phyloP scores from a whole-genome alignment of 2,329 filamentous ascomycete genomes.

The Pyrenophora graminea region DNA sequence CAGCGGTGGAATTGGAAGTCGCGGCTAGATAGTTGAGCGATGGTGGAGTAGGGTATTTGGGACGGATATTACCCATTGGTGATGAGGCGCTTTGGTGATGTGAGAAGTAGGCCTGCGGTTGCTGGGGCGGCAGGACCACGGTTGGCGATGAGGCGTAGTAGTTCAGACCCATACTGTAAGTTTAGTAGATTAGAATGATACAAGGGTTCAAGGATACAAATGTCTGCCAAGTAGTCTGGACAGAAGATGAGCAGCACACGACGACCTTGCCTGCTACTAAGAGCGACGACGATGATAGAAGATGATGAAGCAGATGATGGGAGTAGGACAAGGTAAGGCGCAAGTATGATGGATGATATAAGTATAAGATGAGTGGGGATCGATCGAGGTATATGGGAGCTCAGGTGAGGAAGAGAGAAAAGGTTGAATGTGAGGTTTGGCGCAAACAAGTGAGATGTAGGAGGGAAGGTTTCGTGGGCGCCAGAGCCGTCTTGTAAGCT shows the following conservation, averaged over 20 bases:
- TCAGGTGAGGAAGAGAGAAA: slow-evolving; percentile 15
- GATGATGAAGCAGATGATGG: slow-evolving; percentile 17
- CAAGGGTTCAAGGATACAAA: slow-evolving; percentile 40
- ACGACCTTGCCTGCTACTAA: slow-evolving; percentile 20
- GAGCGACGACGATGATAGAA: slow-evolving; percentile 33
- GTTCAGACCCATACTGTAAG: slow-evolving; percentile 51
- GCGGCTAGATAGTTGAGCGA: slow-evolving; percentile 51
- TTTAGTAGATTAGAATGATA: slow-evolving; percentile 45
- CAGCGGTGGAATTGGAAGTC: slow-evolving; percentile 54
- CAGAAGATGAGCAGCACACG: slow-evolving; percentile 38
- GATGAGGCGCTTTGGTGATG: slow-evolving; percentile 41
- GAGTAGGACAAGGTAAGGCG: slow-evolving; percentile 23
- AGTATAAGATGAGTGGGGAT: slow-evolving; percentile 6
- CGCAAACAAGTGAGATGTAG: slow-evolving; percentile 41
- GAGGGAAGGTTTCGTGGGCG: slow-evolving; percentile 41
- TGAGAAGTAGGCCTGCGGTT: slow-evolving; percentile 44
- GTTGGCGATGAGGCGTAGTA: slow-evolving; percentile 55
- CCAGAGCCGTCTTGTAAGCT: slow-evolving; percentile 45
- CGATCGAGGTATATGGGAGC: slow-evolving; percentile 16
- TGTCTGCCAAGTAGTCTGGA: slow-evolving; percentile 31
- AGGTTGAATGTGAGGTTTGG: slow-evolving; percentile 27
- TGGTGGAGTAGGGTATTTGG: slow-evolving; percentile 48
- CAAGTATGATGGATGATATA: slow-evolving; percentile 11
- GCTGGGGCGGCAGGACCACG: slow-evolving; percentile 51
- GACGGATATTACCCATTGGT: slow-evolving; percentile 43